Percentiles rank a stretch among this genome's conserved stretches.
Evolutionary conservation across 345 rosid species (phyloP).

Genomic region (sweet orange (Citrus sinensis)): DNA sequence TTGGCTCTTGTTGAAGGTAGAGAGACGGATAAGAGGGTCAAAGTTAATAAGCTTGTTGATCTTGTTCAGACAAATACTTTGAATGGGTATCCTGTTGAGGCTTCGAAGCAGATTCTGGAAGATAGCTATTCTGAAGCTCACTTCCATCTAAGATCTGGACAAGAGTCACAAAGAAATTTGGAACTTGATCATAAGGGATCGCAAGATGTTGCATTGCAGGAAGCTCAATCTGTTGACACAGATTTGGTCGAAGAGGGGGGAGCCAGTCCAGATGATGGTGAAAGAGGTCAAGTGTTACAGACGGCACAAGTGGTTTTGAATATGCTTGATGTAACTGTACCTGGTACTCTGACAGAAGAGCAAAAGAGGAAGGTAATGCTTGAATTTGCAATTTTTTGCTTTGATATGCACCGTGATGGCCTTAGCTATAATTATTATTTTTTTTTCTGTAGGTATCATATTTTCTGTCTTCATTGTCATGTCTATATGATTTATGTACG

Average conservation of each 20-base stretch:
- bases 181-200: slow-evolving; percentile 22
- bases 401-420: not conserved
- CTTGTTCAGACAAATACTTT: slow-evolving; percentile 29
- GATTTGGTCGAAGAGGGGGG: slow-evolving; percentile 43
- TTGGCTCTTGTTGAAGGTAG: slow-evolving; percentile 43
- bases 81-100: slow-evolving; percentile 42
- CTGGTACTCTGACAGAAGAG: slow-evolving; percentile 63
- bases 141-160: slow-evolving; percentile 25
- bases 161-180: slow-evolving; percentile 27
- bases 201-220: slow-evolving; percentile 28
- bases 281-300: slow-evolving; percentile 62
- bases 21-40: slow-evolving; percentile 31
- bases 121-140: slow-evolving; percentile 26
- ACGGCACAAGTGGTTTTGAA: slow-evolving; percentile 75
- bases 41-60: slow-evolving; percentile 40
- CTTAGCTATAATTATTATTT: not conserved
- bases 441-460: not conserved
- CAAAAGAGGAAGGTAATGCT: slow-evolving; percentile 69
- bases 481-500: not conserved
- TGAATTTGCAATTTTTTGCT: slow-evolving; percentile 3
- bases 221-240: slow-evolving; percentile 34
- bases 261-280: slow-evolving; percentile 39
- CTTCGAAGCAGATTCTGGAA: slow-evolving; percentile 28
- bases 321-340: slow-evolving; percentile 81
- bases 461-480: not conserved